Conservation (phyloP, 106 monocot genomes). For the Xerophyta viscosa region DNA sequence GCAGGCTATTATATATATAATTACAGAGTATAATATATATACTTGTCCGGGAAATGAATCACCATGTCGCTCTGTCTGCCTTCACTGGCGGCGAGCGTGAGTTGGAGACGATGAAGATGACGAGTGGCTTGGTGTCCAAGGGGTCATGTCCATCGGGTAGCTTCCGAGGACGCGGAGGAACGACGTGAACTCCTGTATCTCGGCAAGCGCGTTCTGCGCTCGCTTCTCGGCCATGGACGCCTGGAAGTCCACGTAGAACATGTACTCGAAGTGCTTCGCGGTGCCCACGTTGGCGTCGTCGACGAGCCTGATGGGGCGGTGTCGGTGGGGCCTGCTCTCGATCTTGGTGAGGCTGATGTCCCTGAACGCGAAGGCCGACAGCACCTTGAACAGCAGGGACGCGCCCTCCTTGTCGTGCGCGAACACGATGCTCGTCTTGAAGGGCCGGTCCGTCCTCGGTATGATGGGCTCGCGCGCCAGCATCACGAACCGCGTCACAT, state of each 20-base stretch:
- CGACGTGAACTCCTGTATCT: slow-evolving; percentile 56
- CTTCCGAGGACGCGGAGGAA: slow-evolving; percentile 46
- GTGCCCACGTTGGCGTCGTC: slow-evolving; percentile 56
- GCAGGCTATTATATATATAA: too few species aligned
- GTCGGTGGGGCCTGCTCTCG: slow-evolving; percentile 84
- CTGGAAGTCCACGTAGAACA: slow-evolving; percentile 52
- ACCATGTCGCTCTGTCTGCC: too few species aligned
- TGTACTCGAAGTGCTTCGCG: slow-evolving; percentile 44
- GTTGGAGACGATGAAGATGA: not conserved
- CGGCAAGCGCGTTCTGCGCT: slow-evolving; percentile 46
- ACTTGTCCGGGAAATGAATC: too few species aligned
- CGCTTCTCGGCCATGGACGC: slow-evolving; percentile 39
- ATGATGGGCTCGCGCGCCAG: slow-evolving; percentile 46
- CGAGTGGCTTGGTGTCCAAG: slow-evolving; percentile 15
- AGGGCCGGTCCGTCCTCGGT: slow-evolving; percentile 37
- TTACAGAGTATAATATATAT: too few species aligned
- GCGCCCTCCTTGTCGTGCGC: slow-evolving; percentile 54
- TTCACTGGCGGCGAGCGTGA: too few species aligned
- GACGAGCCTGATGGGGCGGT: slow-evolving; percentile 31
- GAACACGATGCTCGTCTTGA: slow-evolving; percentile 64
- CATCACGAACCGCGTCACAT: slow-evolving; percentile 48
- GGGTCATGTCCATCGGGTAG: slow-evolving; percentile 58
- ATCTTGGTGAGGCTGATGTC: slow-evolving; percentile 35
- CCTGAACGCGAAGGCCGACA: slow-evolving; percentile 52
- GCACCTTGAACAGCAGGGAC: slow-evolving; percentile 55